Conservation (phyloP, 73 alveolate species). For the Paramecium octaurelia region DNA sequence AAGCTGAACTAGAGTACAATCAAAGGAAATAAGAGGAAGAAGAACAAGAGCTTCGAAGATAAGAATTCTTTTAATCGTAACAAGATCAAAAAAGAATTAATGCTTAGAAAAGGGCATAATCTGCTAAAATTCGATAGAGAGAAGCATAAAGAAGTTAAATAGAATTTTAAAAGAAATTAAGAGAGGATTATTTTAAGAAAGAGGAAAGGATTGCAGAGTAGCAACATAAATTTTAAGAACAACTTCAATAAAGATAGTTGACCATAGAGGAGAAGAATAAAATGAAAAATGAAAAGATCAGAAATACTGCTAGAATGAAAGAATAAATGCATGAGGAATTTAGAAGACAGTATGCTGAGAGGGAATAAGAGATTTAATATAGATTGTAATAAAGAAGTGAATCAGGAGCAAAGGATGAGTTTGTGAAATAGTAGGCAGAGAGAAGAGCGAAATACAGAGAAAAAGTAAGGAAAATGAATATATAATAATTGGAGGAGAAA, state of each 20-base stretch:
- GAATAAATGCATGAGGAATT: background rate
- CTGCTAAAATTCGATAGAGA: slow-evolving; percentile 2
- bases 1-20: background rate
- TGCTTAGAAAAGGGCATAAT: slow-evolving; percentile 20
- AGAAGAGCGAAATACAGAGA: background rate
- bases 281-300: background rate
- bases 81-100: background rate
- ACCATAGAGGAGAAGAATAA: slow-evolving; percentile 29
- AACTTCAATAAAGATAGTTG: background rate
- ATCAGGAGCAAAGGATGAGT: background rate
- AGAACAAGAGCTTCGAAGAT: slow-evolving; percentile 4
- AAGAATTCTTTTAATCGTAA: background rate
- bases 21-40: slow-evolving; percentile 33
- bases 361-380: background rate
- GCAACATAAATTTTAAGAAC: background rate
- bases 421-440: background rate
- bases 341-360: background rate
- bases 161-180: background rate
- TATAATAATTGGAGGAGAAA: background rate
- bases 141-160: slow-evolving; percentile 10
- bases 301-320: background rate
- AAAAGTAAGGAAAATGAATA: slow-evolving; percentile 14
- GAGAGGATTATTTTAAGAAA: background rate
- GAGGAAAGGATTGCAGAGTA: background rate
- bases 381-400: background rate